Base-by-base conservation (phyloP, 768 basidiomycete species). In the Baorangia bicolor region DNA sequence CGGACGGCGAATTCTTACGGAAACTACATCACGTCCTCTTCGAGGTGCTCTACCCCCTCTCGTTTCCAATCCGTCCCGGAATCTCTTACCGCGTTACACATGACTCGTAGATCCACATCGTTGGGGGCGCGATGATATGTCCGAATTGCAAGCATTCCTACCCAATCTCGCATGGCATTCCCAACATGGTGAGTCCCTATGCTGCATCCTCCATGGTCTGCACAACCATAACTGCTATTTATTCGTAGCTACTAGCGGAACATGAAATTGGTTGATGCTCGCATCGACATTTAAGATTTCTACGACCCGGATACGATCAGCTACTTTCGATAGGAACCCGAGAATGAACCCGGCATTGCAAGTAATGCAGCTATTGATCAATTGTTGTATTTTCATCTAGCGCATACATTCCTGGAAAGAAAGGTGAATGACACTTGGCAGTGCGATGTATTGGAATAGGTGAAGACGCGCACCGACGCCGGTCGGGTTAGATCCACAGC, bases 51-150 rank as follows among this genome's bases (percentile, higher is more conserved):
- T 5, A n/a, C 28, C 16, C 12, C 5, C 10, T 31, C 16, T 37
- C 28, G 1, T 11, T 11, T 30, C 5, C 23, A 40, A n/a, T 18
- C 25, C 12, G 18, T 52, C 6, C 28, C 16, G 13, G 44, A 56
- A 38, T 49, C 43, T 30, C 30, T 25, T 40, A 8, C 27, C 39
- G 27, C 7, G 18, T 37, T 34, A 18, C 65, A 7, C 18, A 5
- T 7, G 8, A 42, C 35, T 9, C 8, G 4, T 40, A 97, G 94
- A 90, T 95, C 45, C 91, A 96, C 63, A 79, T 98, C 18, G 86
- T 92, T 64, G 94, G 96, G 73, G 96, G 96, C 4, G 74, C 81
- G 10, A 97, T 99, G 96, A 81, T 87, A 30, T 98, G 96, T 71
- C 89, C 90, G 21, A 92, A 90, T 62, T 99, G 96, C 74, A 81